Evolutionary conservation across 2,329 filamentous ascomycete species (phyloP), one percentile per base, ranked within the genome.

Genomic region (Raffaelea ambrosiae): DNA sequence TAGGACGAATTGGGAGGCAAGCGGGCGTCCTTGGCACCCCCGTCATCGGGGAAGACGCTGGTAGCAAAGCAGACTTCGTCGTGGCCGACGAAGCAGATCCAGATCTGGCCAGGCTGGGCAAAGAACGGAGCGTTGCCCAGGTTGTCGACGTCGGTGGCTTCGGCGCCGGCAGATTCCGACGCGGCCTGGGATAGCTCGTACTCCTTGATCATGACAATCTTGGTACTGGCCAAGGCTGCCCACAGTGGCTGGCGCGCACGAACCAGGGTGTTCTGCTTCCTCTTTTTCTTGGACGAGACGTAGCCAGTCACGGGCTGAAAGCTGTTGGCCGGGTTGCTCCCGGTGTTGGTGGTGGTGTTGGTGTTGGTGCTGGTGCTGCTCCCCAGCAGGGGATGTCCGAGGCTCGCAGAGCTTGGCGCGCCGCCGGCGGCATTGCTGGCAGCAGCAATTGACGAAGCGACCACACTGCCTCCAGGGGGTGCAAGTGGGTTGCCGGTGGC

Each of bases 151-250:
- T 88, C 84, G 60, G 82, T 87, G 57, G 82, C 81, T 61, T 86
- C 84, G 55, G 85, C 82, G 59, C 84, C 84, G 29, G 78, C 80
- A 44, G 82, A 84, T 66, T 89, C 86, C 48, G 79, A 79, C 51
- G 84, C 77, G 49, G 83, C 81, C 62, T 86, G 82, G 55, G 86
- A 91, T 62, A 94, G 79, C 67, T 89, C 85, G 58, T 88, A 87
- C 66, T 89, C 90, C 69, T 95, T 93, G 61, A 94, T 83, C 68
- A 95, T 88, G 58, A 93, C 91, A 63, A 96, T 90, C 74, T 96
- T 96, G 61, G 90, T 95, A 68, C 88, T 95, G 45, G 90, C 90
- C 57, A 96, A 78, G 43, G 90, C 90, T 54, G 90, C 88, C 90
- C 90, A 96, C 55, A 96, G 79, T 43, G 90, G 90, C 68, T 96